Evolutionary conservation across 192 early-diverging fungal species (phyloP), one percentile per base, ranked within the genome.

Genomic region (Backusella westeae): DNA sequence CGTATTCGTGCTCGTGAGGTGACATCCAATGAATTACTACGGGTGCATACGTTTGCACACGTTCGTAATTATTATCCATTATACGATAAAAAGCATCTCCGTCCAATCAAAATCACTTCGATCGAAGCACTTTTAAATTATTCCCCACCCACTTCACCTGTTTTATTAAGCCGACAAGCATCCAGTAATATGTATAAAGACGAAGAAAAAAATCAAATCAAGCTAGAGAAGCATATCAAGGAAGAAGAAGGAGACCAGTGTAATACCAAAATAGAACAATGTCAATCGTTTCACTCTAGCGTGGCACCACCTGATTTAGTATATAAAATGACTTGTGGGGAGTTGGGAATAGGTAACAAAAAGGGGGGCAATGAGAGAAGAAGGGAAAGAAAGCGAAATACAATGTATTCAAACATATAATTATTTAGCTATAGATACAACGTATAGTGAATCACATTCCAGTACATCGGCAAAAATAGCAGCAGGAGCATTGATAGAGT

Each of bases 251-350:
- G 26, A 63, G 56, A 63, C 4, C 23, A 63, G 26, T 29, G 26
- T 14, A 26, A 63, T 14, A 63, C 26, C 21, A 63, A 63, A 63
- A 29, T 4, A 29, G 56, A 63, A 9, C 21, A 63, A 63, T 63
- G 26, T 29, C 56, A 63, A 63, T 63, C 56, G 17, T 66, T 68
- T 35, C 38, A 65, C 29, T 59, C 56, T 7, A 53, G 21, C 35
- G 73, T 53, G 15, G 69, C 75, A 42, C 85, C 84, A 19, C 83
- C 85, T 19, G 81, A 77, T 26, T 66, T 85, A 3, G 78, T 78
- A 2, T 87, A 77, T 69, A 84, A 81, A 10, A 89, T 86, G 86
- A 80, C 69, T 53, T 90, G 82, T 82, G 84, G 86, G 6, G 84
- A 87, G 67, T 67, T 85, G 73, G 86, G 86, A 21, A 87, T 87